A percentile compares a stretch with the other conserved stretches of the same genome.
phyloP scores from a whole-genome alignment of 2,329 filamentous ascomycete species.

The Scopulariopsis brevicaulis region DNA sequence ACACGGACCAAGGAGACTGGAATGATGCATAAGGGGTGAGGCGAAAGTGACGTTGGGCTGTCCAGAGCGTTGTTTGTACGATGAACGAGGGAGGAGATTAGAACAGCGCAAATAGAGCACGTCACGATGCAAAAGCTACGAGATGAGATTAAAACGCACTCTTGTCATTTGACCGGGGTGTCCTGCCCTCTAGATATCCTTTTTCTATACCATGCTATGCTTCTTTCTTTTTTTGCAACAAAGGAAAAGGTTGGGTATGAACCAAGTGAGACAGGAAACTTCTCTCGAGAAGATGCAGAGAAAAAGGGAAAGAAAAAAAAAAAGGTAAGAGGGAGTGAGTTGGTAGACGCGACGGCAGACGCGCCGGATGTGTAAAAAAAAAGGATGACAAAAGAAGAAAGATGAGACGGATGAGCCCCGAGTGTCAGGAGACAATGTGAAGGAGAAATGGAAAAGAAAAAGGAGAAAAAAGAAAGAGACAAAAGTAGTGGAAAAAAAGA shows the following conservation, averaged over 20 bases:
- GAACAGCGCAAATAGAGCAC: not conserved
- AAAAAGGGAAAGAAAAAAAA: not conserved
- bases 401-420: not conserved
- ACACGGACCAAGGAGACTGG: too few species aligned
- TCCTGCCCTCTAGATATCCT: too few species aligned
- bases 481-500: slow-evolving; percentile 8
- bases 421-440: too few species aligned
- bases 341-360: too few species aligned
- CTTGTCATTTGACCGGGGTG: not conserved
- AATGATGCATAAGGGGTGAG: too few species aligned
- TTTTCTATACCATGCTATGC: too few species aligned
- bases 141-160: not conserved
- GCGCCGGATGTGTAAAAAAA: not conserved
- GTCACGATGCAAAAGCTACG: not conserved
- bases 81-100: not conserved
- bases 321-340: slow-evolving; percentile 5
- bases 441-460: slow-evolving; percentile 3
- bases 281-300: not conserved
- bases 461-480: slow-evolving; percentile 4
- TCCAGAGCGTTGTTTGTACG: too few species aligned
- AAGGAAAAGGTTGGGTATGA: too few species aligned
- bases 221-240: too few species aligned
- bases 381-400: not conserved
- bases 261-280: too few species aligned
- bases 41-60: too few species aligned